These are phyloP conservation scores for Venturiaceae sp. DNA, from an alignment of 2,329 filamentous ascomycete genomes.

Conservation along the genomic window DNA sequence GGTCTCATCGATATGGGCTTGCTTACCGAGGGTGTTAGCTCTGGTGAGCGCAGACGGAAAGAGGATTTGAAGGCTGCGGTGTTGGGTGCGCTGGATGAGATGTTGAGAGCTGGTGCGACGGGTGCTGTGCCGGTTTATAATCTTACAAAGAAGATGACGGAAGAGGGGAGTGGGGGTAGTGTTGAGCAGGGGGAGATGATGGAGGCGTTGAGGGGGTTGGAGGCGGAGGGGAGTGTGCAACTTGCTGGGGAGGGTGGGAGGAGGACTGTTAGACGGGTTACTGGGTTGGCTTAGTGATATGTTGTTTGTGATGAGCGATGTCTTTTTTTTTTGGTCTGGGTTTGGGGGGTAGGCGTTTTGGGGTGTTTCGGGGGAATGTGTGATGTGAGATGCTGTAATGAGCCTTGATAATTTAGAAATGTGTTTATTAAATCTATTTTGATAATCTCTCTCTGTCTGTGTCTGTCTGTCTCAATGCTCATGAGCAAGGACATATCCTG, in stretches of 20 bases:
- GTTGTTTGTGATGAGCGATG: too few relatives aligned
- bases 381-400: too few relatives aligned
- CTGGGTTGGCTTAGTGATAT: constrained; percentile 32
- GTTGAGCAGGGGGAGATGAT: constrained; percentile 74
- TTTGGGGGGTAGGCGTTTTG: too few relatives aligned
- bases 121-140: constrained; percentile 67
- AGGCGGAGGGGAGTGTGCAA: constrained; percentile 76
- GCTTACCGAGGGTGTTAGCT: constrained; percentile 85
- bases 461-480: too few relatives aligned
- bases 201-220: constrained; percentile 68
- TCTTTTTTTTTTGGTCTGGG: too few relatives aligned
- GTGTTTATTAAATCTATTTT: too few relatives aligned
- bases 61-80: constrained; percentile 78
- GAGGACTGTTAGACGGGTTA: constrained; percentile 71
- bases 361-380: too few relatives aligned
- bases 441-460: too few relatives aligned
- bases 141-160: constrained; percentile 60
- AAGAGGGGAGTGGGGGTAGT: constrained; percentile 45
- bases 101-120: constrained; percentile 51
- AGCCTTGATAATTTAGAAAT: too few relatives aligned
- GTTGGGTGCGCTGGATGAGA: constrained; percentile 66
- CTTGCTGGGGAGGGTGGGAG: constrained; percentile 77
- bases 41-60: constrained; percentile 72
- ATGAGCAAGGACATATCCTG: too few relatives aligned
- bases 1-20: constrained; percentile 96